A percentile compares a stretch with the other conserved stretches of the same genome.
phyloP scores from a whole-genome alignment of 345 rosid genomes.

The Euphorbia lathyris region DNA sequence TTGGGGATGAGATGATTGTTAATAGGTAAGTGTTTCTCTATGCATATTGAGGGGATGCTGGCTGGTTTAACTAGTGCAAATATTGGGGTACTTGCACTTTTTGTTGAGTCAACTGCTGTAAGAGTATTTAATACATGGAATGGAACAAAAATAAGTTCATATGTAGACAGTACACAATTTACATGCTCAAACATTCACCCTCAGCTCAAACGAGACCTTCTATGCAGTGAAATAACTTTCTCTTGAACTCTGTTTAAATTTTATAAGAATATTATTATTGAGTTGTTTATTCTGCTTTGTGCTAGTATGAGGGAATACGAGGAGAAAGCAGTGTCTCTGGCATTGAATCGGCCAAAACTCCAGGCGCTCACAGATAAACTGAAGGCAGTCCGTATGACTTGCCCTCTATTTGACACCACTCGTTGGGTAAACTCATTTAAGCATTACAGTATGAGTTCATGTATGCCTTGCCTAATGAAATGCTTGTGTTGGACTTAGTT shows the following conservation, averaged over 20 bases:
- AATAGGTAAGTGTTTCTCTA: constrained; percentile 48
- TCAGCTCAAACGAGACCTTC: not conserved
- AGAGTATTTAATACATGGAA: not conserved
- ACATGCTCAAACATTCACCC: not conserved
- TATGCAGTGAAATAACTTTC: not conserved
- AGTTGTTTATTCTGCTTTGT: not conserved
- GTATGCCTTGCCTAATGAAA: not conserved
- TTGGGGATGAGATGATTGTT: constrained; percentile 97
- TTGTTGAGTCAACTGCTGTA: not conserved
- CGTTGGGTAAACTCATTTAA: constrained; percentile 71
- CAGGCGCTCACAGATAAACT: constrained; percentile 63
- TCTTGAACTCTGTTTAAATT: not conserved
- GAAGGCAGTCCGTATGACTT: constrained; percentile 63
- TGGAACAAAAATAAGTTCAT: not conserved
- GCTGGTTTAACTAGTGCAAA: not conserved
- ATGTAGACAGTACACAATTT: not conserved
- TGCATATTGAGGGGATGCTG: not conserved
- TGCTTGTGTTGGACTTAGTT: not conserved
- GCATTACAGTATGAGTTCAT: not conserved
- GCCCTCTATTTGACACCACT: constrained; percentile 87
- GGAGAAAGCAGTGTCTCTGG: constrained; percentile 82
- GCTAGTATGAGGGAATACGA: constrained; percentile 88
- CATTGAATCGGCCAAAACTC: constrained; percentile 65
- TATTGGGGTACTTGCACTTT: not conserved
- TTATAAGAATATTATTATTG: not conserved